Evolutionary conservation across 2,329 filamentous ascomycete species (phyloP).

Genomic region (Diaporthe ampelina): DNA sequence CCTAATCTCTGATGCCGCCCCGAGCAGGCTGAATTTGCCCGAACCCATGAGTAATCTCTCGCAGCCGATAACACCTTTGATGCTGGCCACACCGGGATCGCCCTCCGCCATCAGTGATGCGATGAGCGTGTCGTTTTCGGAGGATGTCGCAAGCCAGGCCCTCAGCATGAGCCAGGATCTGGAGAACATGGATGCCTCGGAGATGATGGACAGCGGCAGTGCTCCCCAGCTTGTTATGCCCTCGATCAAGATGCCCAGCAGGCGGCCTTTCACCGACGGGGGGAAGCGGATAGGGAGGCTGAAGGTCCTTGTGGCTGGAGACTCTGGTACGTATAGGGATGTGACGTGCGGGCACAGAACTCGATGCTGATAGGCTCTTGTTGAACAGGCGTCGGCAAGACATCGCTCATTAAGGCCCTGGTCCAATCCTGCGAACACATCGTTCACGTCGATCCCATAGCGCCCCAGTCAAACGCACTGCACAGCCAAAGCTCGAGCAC

Average conservation of each 20-base stretch:
- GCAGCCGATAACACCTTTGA: conserved; percentile 61
- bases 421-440: conserved; percentile 91
- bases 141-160: conserved; percentile 56
- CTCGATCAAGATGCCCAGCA: conserved; percentile 89
- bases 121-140: conserved; percentile 62
- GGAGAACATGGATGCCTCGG: conserved; percentile 58
- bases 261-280: conserved; percentile 89
- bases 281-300: conserved; percentile 88
- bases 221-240: conserved; percentile 96
- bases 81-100: conserved; percentile 56
- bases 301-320: conserved; percentile 89
- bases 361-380: conserved; percentile 40
- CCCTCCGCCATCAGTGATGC: conserved; percentile 64
- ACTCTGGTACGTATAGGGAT: conserved; percentile 69
- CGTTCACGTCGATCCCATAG: conserved; percentile 86
- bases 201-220: conserved; percentile 61
- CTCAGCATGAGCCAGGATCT: conserved; percentile 56
- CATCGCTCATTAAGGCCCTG: conserved; percentile 88
- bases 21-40: conserved; percentile 41
- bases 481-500: conserved; percentile 45
- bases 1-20: conserved; percentile 39
- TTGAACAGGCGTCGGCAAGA: conserved; percentile 82
- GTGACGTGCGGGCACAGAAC: neutral
- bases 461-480: conserved; percentile 46
- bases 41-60: conserved; percentile 49